phyloP scores from a whole-genome alignment of 306 rosid species.

The Lablab purpureus region DNA sequence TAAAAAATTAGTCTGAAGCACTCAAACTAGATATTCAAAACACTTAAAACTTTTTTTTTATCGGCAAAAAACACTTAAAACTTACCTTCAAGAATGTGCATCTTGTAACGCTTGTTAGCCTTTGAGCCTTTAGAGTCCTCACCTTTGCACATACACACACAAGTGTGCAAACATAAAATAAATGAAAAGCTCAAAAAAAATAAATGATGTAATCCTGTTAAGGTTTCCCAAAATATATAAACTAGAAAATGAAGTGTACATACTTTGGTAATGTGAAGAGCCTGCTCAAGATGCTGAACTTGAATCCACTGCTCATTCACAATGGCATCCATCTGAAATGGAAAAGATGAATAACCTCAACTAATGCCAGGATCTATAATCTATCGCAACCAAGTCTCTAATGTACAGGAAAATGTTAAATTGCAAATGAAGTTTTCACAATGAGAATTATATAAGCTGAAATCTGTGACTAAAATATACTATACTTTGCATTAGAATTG shows the following conservation, averaged over 20 bases:
- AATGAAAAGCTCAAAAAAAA: slow-evolving; percentile 37
- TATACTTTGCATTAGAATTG: slow-evolving; percentile 18
- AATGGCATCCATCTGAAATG: slow-evolving; percentile 71
- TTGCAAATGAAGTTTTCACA: slow-evolving; percentile 32
- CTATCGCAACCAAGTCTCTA: slow-evolving; percentile 17
- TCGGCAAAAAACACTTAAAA: slow-evolving; percentile 37
- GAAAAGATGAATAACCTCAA: slow-evolving; percentile 47
- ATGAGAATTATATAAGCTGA: slow-evolving; percentile 13
- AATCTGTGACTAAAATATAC: slow-evolving; percentile 23
- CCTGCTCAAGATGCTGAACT: slow-evolving; percentile 96
- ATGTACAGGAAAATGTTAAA: slow-evolving; percentile 14
- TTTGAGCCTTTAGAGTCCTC: slow-evolving; percentile 60
- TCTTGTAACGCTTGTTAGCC: slow-evolving; percentile 52
- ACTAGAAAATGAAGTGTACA: slow-evolving; percentile 37
- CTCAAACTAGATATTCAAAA: slow-evolving; percentile 23
- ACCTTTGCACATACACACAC: slow-evolving; percentile 50
- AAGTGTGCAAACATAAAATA: slow-evolving; percentile 27
- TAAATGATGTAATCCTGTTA: slow-evolving; percentile 27
- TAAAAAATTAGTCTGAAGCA: slow-evolving; percentile 29
- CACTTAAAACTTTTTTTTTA: slow-evolving; percentile 38
- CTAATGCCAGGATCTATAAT: slow-evolving; percentile 28
- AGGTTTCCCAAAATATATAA: slow-evolving; percentile 24
- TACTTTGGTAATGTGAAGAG: slow-evolving; percentile 81
- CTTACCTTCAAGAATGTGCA: slow-evolving; percentile 80
- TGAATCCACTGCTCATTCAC: slow-evolving; percentile 93